Base-by-base conservation (phyloP, 2,329 filamentous ascomycete genomes). In the Fusarium albidum region DNA sequence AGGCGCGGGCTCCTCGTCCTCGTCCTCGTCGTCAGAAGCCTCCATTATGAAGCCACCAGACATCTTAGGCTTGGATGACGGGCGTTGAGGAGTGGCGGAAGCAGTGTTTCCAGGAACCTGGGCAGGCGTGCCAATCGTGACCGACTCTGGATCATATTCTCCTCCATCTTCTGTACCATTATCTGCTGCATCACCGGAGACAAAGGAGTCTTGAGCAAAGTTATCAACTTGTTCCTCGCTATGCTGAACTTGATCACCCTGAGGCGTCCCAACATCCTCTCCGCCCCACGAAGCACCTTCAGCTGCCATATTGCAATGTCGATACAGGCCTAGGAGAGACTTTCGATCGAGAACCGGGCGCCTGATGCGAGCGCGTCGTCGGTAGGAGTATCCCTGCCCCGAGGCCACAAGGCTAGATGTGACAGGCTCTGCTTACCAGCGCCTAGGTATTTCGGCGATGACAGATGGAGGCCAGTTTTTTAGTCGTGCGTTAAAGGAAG, bases 11-110 rank as follows among this genome's bases (percentile, higher is more conserved):
- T 70, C 68, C 14, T 69, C 67, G 25, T 74, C 68, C 14, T 69
- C 67, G 25, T 74, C 82, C 65, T 85, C 83, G 28, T 83, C 82
- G 60, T 86, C 83, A 26, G 82, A 85, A 47, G 81, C 83, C 69
- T 80, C 82, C 64, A 85, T 77, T 68, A 86, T 73, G 72, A 86
- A 86, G 37, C 83, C 83, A 34, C 82, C 83, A 18, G 81, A 79
- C 55, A 79, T 83, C 71, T 84, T 84, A 28, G 81, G 85, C 71
- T 88, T 88, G 53, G 73, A 63, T 5, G 68, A 29, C 53, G 65
- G 62, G 47, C 62, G 67, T 55, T 71, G 71, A 13, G 63, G 60
- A 26, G 65, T 64, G 27, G 68, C 58, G 31, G 68, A 64, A 39
- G 66, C 61, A 35, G 64, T 50, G 54, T 65, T 63, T 51, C 72